Percentiles rank a stretch among this genome's conserved stretches.
Conservation (phyloP, 352 stramenopile genomes). For the Phytophthora hybrid region DNA sequence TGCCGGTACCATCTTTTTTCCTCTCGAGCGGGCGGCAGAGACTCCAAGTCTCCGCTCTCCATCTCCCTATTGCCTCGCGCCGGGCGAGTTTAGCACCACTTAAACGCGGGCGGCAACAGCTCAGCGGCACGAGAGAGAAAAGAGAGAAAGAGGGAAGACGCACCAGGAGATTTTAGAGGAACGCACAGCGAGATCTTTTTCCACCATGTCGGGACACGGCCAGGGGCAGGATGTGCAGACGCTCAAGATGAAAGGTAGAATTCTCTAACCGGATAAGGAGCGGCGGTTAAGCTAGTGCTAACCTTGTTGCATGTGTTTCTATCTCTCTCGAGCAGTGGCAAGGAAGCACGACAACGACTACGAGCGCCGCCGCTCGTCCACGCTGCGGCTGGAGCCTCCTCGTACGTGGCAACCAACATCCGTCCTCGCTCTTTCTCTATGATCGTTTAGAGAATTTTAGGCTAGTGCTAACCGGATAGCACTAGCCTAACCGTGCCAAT, state of each 20-base stretch:
- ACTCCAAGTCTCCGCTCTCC: conserved; percentile 23
- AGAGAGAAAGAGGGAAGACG: not conserved
- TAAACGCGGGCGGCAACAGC: not conserved
- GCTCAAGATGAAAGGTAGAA: conserved; percentile 63
- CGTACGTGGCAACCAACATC: conserved; percentile 49
- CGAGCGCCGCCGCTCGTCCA: conserved; percentile 66
- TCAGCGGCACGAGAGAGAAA: conserved; percentile 1
- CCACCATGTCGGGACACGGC: conserved; percentile 43
- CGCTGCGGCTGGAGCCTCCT: conserved; percentile 61
- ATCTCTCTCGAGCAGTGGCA: conserved; percentile 32
- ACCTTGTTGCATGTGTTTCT: conserved; percentile 14
- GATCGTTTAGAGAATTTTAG: not conserved
- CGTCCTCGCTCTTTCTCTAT: not conserved
- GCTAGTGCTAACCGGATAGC: not conserved
- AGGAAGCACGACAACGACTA: conserved; percentile 76
- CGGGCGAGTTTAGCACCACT: conserved; percentile 9
- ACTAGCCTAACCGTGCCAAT: conserved; percentile 1
- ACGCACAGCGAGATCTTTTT: not conserved
- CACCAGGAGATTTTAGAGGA: not conserved
- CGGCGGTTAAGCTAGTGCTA: conserved; percentile 10
- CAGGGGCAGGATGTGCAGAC: conserved; percentile 50
- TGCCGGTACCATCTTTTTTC: conserved; percentile 22
- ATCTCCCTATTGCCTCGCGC: conserved; percentile 21
- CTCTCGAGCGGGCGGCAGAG: conserved; percentile 33
- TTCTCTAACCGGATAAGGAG: not conserved